Conservation (phyloP, 2,329 filamentous ascomycete species). For the Pyrenophora teres region DNA sequence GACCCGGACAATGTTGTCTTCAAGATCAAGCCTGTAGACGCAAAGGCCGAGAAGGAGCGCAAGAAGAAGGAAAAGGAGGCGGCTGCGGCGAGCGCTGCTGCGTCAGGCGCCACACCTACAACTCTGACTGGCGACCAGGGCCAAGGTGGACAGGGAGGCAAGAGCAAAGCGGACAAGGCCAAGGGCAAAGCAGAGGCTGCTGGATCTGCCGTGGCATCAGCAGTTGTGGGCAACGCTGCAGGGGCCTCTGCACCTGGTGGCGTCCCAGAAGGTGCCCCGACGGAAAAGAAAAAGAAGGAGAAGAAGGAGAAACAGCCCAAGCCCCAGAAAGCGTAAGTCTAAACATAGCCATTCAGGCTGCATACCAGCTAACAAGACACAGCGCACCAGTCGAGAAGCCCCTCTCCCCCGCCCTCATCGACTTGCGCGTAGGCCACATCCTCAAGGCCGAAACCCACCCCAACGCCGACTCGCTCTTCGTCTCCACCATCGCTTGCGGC, state of each 20-base stretch:
- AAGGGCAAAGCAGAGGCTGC: slow-evolving; percentile 61
- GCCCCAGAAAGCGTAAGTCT: slow-evolving; percentile 57
- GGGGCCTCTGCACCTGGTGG: slow-evolving; percentile 23
- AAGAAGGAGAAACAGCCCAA: slow-evolving; percentile 90
- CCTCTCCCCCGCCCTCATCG: slow-evolving; percentile 83
- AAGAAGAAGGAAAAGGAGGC: slow-evolving; percentile 93
- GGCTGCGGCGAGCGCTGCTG: slow-evolving; percentile 59
- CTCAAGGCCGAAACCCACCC: slow-evolving; percentile 95
- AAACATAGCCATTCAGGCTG: background rate
- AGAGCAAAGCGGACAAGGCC: slow-evolving; percentile 51
- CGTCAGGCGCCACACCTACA: slow-evolving; percentile 53
- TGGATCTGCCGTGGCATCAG: slow-evolving; percentile 56
- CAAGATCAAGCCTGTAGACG: slow-evolving; percentile 85
- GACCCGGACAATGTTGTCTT: slow-evolving; percentile 81
- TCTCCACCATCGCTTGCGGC: slow-evolving; percentile 93
- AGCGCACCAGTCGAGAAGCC: slow-evolving; percentile 69
- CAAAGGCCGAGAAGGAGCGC: slow-evolving; percentile 94
- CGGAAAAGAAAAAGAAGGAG: slow-evolving; percentile 70
- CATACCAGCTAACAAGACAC: slow-evolving; percentile 18
- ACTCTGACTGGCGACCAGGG: slow-evolving; percentile 38
- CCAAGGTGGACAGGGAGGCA: slow-evolving; percentile 48
- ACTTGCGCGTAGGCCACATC: slow-evolving; percentile 95
- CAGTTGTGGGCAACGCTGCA: slow-evolving; percentile 49
- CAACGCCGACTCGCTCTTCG: slow-evolving; percentile 93
- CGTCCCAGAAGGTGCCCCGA: slow-evolving; percentile 50